Conservation (phyloP, 78 protist genomes). For the Dictyostelium citrinum region DNA sequence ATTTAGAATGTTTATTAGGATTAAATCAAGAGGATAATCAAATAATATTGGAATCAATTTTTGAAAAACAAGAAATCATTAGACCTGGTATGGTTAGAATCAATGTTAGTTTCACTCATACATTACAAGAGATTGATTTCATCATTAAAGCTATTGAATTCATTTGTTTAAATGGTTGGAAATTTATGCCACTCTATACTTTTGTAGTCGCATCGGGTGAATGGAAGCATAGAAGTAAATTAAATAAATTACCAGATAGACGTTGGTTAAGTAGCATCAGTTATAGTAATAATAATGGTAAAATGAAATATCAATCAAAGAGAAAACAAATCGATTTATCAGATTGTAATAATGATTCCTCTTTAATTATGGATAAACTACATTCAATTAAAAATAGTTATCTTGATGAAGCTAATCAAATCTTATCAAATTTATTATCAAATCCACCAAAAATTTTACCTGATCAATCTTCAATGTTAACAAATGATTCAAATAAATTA, state of each 20-base stretch:
- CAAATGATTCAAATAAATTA: neutral
- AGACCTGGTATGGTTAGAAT: constrained; percentile 64
- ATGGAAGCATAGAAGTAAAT: constrained; percentile 79
- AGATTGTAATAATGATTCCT: neutral
- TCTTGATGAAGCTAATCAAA: neutral
- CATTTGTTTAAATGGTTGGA: constrained; percentile 85
- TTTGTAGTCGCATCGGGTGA: constrained; percentile 76
- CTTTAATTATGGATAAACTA: neutral
- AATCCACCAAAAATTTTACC: constrained; percentile 43
- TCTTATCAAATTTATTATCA: neutral
- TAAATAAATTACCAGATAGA: constrained; percentile 26
- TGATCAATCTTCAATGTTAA: constrained; percentile 47
- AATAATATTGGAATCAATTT: neutral
- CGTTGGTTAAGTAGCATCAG: constrained; percentile 79
- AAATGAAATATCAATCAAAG: constrained; percentile 36
- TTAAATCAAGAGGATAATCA: constrained; percentile 30
- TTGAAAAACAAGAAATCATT: constrained; percentile 48
- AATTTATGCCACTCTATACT: constrained; percentile 84
- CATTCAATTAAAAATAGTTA: neutral
- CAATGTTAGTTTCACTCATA: neutral
- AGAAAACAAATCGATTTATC: constrained; percentile 11
- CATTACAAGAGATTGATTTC: constrained; percentile 20
- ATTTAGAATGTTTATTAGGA: constrained; percentile 86
- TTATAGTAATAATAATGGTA: constrained; percentile 36
- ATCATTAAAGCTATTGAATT: constrained; percentile 75